phyloP scores from a whole-genome alignment of 140 eudicot species.

The Bidens hawaiensis region DNA sequence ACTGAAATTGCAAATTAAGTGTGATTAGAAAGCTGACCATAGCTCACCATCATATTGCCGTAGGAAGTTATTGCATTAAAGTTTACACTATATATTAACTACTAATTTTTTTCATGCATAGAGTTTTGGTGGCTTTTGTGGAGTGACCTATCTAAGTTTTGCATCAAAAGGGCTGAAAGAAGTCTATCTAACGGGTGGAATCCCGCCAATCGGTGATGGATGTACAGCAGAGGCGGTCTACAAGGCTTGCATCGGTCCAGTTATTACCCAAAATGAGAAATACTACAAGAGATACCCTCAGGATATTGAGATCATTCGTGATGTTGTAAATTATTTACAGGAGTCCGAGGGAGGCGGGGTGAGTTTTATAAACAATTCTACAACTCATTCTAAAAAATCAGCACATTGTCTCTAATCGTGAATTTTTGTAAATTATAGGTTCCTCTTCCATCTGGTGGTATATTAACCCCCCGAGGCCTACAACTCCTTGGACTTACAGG shows the following conservation, averaged over 20 bases:
- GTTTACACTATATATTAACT: neutral
- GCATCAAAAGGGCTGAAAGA: constrained; percentile 80
- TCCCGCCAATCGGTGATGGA: constrained; percentile 77
- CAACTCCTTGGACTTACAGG: constrained; percentile 83
- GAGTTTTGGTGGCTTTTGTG: constrained; percentile 98
- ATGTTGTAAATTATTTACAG: constrained; percentile 61
- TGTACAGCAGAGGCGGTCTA: constrained; percentile 78
- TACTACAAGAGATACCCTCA: constrained; percentile 87
- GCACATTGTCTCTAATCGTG: neutral
- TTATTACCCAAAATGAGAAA: constrained; percentile 65
- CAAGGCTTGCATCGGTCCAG: constrained; percentile 59
- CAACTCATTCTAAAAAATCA: constrained; percentile 4
- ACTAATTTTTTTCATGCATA: constrained; percentile 26
- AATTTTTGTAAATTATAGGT: constrained; percentile 40
- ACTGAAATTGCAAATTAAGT: neutral
- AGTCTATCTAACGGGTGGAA: constrained; percentile 88
- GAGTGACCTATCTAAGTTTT: constrained; percentile 87
- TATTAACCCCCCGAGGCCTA: constrained; percentile 83
- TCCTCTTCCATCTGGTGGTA: constrained; percentile 94
- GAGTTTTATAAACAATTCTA: neutral
- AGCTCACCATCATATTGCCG: neutral
- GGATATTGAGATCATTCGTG: constrained; percentile 58
- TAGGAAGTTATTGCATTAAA: constrained; percentile 1
- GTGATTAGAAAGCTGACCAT: neutral
- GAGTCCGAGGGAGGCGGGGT: constrained; percentile 94